Evolutionary conservation across 1,284 basidiomycete species (phyloP).

Genomic region (Puccinia coronata): DNA sequence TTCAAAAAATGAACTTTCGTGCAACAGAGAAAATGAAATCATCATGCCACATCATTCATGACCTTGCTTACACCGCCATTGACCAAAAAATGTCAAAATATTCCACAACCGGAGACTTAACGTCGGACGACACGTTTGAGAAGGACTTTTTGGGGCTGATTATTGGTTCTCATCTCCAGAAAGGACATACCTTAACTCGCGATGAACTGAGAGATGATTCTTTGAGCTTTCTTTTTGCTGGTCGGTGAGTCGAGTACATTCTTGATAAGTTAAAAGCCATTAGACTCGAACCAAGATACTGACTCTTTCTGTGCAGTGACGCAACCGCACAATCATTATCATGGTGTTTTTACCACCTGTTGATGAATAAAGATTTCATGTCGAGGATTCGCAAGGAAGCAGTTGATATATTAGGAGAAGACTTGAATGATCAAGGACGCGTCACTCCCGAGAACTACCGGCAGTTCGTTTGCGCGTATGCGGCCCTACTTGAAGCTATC

Average conservation of each 20-base stretch:
- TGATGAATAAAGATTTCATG: constrained; percentile 31
- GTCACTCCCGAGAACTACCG: constrained; percentile 48
- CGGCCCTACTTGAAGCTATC: constrained; percentile 52
- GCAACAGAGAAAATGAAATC: background rate
- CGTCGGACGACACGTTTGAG: background rate
- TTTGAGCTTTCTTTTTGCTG: constrained; percentile 32
- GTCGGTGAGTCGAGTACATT: constrained; percentile 27
- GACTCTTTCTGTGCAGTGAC: constrained; percentile 7
- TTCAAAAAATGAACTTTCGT: constrained; percentile 19
- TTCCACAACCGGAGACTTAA: background rate
- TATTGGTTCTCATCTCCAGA: background rate
- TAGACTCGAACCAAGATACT: background rate
- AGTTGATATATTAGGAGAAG: background rate
- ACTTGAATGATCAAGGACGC: background rate
- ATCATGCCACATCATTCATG: constrained; percentile 14
- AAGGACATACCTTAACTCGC: constrained; percentile 15
- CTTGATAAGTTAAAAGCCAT: background rate
- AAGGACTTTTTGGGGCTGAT: constrained; percentile 19
- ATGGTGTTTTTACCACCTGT: constrained; percentile 45
- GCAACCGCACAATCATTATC: constrained; percentile 46
- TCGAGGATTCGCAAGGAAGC: constrained; percentile 33
- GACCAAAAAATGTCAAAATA: constrained; percentile 13
- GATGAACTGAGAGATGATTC: constrained; percentile 25
- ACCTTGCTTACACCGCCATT: constrained; percentile 13
- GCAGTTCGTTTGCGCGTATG: constrained; percentile 43